These are phyloP conservation scores for Ophiostoma piceae DNA, from an alignment of 2,329 filamentous ascomycete genomes.

Conservation along the genomic window DNA sequence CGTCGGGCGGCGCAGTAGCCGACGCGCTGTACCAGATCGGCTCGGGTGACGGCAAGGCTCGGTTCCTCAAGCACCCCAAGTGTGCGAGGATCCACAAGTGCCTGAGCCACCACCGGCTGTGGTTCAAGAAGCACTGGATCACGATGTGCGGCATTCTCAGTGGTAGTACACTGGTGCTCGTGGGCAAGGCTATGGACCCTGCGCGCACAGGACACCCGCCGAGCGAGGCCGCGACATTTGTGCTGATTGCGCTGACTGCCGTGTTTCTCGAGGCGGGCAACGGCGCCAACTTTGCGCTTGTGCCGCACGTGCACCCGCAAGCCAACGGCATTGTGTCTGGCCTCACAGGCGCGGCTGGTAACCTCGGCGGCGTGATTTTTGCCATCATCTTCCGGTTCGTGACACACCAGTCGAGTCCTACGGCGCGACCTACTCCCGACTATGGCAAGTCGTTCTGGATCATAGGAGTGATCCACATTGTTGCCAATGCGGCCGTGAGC, in stretches of 20 bases:
- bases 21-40: conserved; percentile 41
- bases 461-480: conserved; percentile 70
- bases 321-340: conserved; percentile 77
- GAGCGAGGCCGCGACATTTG: conserved; percentile 61
- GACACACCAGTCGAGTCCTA: conserved; percentile 27
- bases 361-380: conserved; percentile 79
- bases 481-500: conserved; percentile 58
- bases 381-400: conserved; percentile 73
- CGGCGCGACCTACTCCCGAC: conserved; percentile 34
- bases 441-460: conserved; percentile 74
- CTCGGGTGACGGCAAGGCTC: neutral
- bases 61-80: neutral
- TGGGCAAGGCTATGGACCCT: conserved; percentile 48
- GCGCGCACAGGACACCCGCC: conserved; percentile 45
- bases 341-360: conserved; percentile 72
- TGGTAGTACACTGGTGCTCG: conserved; percentile 56
- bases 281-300: conserved; percentile 78
- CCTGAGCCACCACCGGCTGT: conserved; percentile 32
- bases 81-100: neutral
- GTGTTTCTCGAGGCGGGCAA: conserved; percentile 82
- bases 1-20: conserved; percentile 56
- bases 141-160: conserved; percentile 56
- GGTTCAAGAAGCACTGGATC: conserved; percentile 53
- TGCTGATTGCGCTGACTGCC: conserved; percentile 69
- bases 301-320: conserved; percentile 78